These are phyloP conservation scores for Nadsonia starkeyi-henricii DNA, from an alignment of 1,139 yeast species.

Conservation along the genomic window DNA sequence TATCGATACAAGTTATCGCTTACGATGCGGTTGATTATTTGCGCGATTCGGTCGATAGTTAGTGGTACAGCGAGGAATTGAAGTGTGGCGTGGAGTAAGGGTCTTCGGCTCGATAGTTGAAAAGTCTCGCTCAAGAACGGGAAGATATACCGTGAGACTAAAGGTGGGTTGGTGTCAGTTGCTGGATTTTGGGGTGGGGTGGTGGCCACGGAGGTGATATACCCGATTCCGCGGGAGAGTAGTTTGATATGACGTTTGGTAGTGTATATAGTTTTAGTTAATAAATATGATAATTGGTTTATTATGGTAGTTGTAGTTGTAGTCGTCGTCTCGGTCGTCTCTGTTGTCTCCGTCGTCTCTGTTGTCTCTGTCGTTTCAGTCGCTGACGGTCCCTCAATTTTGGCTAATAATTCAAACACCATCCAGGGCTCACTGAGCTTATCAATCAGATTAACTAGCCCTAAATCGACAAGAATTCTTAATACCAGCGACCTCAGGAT, in stretches of 20 bases:
- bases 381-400: constrained; percentile 10
- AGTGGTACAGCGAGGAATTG: neutral
- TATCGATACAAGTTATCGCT: neutral
- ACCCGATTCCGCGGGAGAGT: neutral
- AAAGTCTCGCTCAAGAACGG: neutral
- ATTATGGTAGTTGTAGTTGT: too few species aligned
- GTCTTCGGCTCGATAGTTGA: neutral
- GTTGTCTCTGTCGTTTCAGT: neutral
- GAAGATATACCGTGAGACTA: neutral
- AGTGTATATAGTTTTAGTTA: neutral
- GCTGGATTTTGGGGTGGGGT: neutral
- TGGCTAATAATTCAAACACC: constrained; percentile 25
- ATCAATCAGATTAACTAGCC: constrained; percentile 25
- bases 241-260: neutral
- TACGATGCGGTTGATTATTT: neutral
- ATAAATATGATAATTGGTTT: neutral
- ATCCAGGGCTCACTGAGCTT: constrained; percentile 29
- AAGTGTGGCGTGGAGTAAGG: neutral
- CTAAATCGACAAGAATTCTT: constrained; percentile 25
- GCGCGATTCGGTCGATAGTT: neutral
- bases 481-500: constrained; percentile 23
- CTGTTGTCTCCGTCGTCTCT: neutral
- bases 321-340: too few species aligned
- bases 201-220: neutral
- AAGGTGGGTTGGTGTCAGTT: neutral